Conservation (phyloP, 2,329 filamentous ascomycete genomes). For the Nothophaeocryptopus gaeumannii region DNA sequence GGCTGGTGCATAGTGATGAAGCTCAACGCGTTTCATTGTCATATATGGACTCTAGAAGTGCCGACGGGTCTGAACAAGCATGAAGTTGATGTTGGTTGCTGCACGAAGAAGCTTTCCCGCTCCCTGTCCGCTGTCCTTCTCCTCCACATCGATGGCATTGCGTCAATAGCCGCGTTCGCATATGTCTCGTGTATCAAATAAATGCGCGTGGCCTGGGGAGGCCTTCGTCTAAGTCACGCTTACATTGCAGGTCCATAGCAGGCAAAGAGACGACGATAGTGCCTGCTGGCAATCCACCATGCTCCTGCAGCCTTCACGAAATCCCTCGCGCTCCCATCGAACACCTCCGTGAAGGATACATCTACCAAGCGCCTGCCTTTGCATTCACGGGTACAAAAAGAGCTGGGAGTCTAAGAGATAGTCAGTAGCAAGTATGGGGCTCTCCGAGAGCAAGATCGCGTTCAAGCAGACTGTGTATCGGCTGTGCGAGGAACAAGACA, state of each 20-base stretch:
- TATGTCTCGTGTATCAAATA: no score
- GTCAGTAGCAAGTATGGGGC: constrained; percentile 65
- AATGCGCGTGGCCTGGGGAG: no score
- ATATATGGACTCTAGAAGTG: no score
- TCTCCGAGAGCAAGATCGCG: constrained; percentile 96
- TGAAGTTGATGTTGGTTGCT: no score
- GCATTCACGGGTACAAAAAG: not conserved
- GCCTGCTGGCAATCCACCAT: not conserved
- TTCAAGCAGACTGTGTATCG: constrained; percentile 99
- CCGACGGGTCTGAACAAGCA: no score
- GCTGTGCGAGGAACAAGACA: constrained; percentile 85
- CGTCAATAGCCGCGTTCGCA: constrained; percentile 10
- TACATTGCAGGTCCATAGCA: not conserved
- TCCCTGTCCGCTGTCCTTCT: no score
- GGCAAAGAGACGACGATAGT: not conserved
- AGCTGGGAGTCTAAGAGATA: not conserved
- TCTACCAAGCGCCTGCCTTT: not conserved
- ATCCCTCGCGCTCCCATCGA: constrained; percentile 1
- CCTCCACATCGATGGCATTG: constrained; percentile 4
- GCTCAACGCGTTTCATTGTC: no score
- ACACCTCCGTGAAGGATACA: constrained; percentile 1
- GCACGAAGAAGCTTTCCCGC: no score
- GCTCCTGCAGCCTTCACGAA: constrained; percentile 1
- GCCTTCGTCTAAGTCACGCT: not conserved
- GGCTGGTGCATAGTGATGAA: no score